Evolutionary conservation across 192 early-diverging fungal genomes (phyloP), one percentile per base, ranked within the genome.

Genomic region (Chytriomyces sp.): DNA sequence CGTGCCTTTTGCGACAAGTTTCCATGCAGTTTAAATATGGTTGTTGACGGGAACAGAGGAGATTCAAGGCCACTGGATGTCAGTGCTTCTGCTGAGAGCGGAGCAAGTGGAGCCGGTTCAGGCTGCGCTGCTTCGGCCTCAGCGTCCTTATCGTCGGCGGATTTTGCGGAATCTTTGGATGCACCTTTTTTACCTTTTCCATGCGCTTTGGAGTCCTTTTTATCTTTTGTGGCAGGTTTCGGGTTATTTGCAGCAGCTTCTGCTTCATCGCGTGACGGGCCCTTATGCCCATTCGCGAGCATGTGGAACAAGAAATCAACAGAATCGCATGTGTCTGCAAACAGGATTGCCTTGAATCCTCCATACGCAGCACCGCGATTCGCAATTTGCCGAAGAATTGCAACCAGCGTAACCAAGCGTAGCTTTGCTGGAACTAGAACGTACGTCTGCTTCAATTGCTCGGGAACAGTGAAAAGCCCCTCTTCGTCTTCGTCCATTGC

Each of bases 271-370:
- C 65, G 72, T 67, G 66, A 77, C 78, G 66, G 46, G 83, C 79
- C 77, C 80, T 84, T 86, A 20, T 86, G 84, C 7, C 62, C 86
- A 75, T 94, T 90, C 0, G 88, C 87, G 61, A 98, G 88, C 57
- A 96, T 60, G 83, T 92, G 92, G 80, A 93, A 92, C 81, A 96
- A 93, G 83, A 96, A 99, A 86, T 99, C 96, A 43, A 98, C 96
- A 5, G 95, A 88, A 78, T 97, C 98, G 68, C 94, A 93, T 59
- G 91, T 93, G 35, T 95, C 93, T 72, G 97, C 82, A 79, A 99
- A 99, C n/a, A 99, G 91, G 49, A 99, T 92, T n/a, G 93, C 82
- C 81, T 96, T 96, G 28, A 82, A 82, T 45, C 67, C 76, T 23
- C 67, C 50, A 49, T 75, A 45, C 24, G 64, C 61, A 18, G 83